Percentiles rank a stretch among this genome's conserved stretches.
These are phyloP conservation scores for Neurospora sp. DNA, from an alignment of 495 filamentous ascomycete species.

Conservation along the genomic window DNA sequence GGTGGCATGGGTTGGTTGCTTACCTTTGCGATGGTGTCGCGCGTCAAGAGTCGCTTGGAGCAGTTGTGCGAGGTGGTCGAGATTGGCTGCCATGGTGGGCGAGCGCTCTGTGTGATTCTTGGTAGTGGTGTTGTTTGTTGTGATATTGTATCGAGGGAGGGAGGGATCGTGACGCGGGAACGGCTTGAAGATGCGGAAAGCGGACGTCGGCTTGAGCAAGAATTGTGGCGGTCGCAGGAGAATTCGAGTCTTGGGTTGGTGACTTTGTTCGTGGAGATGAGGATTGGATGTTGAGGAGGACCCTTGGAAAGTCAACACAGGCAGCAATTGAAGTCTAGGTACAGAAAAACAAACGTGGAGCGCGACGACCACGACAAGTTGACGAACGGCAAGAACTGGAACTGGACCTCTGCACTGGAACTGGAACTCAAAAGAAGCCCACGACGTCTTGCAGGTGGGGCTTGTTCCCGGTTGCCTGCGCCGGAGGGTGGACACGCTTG, in stretches of 20 bases:
- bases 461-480: neutral
- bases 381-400: neutral
- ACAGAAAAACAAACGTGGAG: neutral
- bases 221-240: neutral
- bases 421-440: neutral
- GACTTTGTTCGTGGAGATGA: neutral
- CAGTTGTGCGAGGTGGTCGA: slow-evolving; percentile 63
- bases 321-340: neutral
- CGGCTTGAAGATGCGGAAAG: neutral
- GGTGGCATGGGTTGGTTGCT: slow-evolving; percentile 7
- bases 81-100: slow-evolving; percentile 61
- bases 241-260: neutral
- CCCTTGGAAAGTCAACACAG: neutral
- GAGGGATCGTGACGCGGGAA: neutral
- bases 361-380: neutral
- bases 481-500: neutral
- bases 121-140: neutral
- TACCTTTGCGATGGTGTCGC: slow-evolving; percentile 77
- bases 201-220: neutral
- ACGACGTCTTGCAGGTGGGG: neutral
- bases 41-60: slow-evolving; percentile 83
- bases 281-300: neutral
- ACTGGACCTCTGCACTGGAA: neutral
- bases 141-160: neutral
- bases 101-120: neutral